These are phyloP conservation scores for Arxiozyma telluris DNA, from an alignment of 1,139 yeast genomes.

Conservation along the genomic window DNA sequence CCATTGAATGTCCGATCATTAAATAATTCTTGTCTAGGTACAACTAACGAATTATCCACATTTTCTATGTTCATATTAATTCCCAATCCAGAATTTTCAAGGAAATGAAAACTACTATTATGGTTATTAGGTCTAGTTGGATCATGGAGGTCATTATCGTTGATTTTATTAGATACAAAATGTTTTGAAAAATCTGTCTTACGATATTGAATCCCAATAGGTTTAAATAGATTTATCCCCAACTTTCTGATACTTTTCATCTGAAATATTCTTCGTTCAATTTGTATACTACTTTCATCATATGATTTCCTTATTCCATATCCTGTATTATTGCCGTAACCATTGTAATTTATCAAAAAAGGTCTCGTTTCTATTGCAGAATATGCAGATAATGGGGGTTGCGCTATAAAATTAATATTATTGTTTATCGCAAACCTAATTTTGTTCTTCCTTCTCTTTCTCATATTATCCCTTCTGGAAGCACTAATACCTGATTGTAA, in stretches of 20 bases:
- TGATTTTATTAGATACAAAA: constrained; percentile 9
- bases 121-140: background rate
- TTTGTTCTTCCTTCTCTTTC: too few relatives aligned
- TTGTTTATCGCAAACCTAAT: background rate
- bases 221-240: constrained; percentile 20
- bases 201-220: constrained; percentile 21
- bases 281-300: background rate
- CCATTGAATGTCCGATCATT: background rate
- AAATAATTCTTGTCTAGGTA: background rate
- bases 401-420: background rate
- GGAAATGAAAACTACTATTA: background rate
- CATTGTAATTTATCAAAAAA: background rate
- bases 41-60: background rate
- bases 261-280: constrained; percentile 4
- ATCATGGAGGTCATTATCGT: background rate
- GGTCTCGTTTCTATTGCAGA: background rate
- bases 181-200: constrained; percentile 6
- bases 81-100: background rate
- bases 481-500: constrained; percentile 7
- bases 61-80: background rate
- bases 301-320: background rate
- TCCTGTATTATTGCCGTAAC: background rate
- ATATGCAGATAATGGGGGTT: constrained; percentile 4
- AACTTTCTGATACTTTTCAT: constrained; percentile 5
- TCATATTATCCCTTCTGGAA: background rate